These are phyloP conservation scores for Magnolia sinica DNA, from an alignment of 164 flowering plant genomes.

Conservation along the genomic window DNA sequence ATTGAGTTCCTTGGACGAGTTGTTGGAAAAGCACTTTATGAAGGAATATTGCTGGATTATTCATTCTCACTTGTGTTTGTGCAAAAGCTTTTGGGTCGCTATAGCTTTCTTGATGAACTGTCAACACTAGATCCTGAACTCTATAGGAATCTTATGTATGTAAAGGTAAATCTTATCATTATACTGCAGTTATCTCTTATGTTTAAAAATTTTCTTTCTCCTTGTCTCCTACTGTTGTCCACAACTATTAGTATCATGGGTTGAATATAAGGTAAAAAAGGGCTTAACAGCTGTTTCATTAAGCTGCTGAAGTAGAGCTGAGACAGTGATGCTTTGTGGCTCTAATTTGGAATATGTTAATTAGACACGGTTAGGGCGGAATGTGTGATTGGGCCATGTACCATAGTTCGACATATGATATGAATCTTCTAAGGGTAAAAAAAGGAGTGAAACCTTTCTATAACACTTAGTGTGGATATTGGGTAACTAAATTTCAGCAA, in stretches of 20 bases:
- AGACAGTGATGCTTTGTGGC: neutral
- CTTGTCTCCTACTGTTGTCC: neutral
- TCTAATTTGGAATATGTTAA: neutral
- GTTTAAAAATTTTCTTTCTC: neutral
- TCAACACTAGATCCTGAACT: constrained; percentile 97
- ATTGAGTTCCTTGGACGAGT: constrained; percentile 97
- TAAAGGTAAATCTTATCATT: constrained; percentile 63
- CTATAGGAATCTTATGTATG: constrained; percentile 86
- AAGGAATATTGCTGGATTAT: constrained; percentile 92
- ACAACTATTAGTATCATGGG: neutral
- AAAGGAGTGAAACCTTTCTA: neutral
- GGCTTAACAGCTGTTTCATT: neutral
- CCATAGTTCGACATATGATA: neutral
- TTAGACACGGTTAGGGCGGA: neutral
- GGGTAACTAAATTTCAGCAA: neutral
- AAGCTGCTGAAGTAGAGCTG: neutral
- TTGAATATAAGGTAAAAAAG: neutral
- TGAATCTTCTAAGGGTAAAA: neutral
- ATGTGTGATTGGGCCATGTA: neutral
- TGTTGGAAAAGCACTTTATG: constrained; percentile 99
- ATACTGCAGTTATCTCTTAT: neutral
- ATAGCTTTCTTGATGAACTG: constrained; percentile 96
- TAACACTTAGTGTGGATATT: neutral
- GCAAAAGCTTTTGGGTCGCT: constrained; percentile 96
- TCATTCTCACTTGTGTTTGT: constrained; percentile 96